These are phyloP conservation scores for Pseudocercospora vitis DNA, from an alignment of 2,329 filamentous ascomycete genomes.

Conservation along the genomic window DNA sequence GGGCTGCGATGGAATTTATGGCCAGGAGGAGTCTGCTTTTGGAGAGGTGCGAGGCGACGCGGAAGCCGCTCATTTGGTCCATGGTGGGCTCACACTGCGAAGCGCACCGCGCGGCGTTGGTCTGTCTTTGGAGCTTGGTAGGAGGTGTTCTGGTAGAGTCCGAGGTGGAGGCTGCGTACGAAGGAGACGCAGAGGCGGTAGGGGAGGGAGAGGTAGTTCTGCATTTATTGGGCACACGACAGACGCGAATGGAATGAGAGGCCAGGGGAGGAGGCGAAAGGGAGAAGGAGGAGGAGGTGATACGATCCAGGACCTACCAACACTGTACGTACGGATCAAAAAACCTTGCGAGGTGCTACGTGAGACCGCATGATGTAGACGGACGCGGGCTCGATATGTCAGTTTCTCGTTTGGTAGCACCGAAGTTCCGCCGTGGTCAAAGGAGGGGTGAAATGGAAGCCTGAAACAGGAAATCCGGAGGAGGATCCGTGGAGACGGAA, in stretches of 20 bases:
- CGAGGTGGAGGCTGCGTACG: neutral
- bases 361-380: no score
- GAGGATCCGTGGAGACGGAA: neutral
- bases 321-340: neutral
- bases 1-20: conserved; percentile 62
- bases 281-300: neutral
- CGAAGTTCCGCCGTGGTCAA: neutral
- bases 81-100: conserved; percentile 6
- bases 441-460: neutral
- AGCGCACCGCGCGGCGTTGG: neutral
- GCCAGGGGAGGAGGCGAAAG: neutral
- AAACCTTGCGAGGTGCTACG: no score
- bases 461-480: neutral
- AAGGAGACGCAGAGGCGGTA: conserved; percentile 2
- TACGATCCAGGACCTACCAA: neutral
- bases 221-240: no score
- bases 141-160: neutral
- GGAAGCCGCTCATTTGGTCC: conserved; percentile 30
- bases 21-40: conserved; percentile 59
- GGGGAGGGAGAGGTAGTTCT: neutral
- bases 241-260: neutral
- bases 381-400: neutral
- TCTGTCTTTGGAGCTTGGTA: neutral
- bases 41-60: conserved; percentile 45
- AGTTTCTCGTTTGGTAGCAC: neutral